These are phyloP conservation scores for Terfezia claveryi DNA, from an alignment of 495 filamentous ascomycete species.

Conservation along the genomic window DNA sequence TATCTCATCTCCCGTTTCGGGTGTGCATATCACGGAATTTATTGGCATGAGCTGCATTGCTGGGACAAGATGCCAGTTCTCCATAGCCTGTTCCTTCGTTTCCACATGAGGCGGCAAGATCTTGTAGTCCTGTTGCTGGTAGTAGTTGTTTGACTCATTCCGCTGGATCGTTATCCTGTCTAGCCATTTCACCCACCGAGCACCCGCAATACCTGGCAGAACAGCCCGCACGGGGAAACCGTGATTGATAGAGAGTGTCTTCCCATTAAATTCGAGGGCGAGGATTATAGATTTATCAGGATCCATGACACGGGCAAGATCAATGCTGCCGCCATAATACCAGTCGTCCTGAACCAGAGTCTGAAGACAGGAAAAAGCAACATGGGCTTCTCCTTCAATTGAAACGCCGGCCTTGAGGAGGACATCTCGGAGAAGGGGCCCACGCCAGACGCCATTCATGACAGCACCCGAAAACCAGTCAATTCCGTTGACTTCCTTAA, in stretches of 20 bases:
- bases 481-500: conserved; percentile 39
- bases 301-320: conserved; percentile 27
- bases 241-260: conserved; percentile 24
- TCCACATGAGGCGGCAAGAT: conserved; percentile 26
- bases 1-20: conserved; percentile 23
- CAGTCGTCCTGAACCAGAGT: conserved; percentile 30
- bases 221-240: conserved; percentile 30
- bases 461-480: conserved; percentile 43
- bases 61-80: conserved; percentile 26
- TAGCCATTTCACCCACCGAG: conserved; percentile 34
- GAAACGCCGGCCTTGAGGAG: conserved; percentile 24
- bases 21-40: conserved; percentile 33
- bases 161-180: conserved; percentile 27
- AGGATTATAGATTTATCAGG: conserved; percentile 30
- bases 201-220: conserved; percentile 30
- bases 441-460: conserved; percentile 39
- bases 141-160: conserved; percentile 27
- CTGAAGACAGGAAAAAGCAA: conserved; percentile 32
- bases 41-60: conserved; percentile 29
- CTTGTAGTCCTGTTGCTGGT: conserved; percentile 32
- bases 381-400: conserved; percentile 22
- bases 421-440: conserved; percentile 34
- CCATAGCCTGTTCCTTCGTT: conserved; percentile 26
- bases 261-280: conserved; percentile 31
- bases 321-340: conserved; percentile 35